Base-by-base conservation (phyloP, 495 filamentous ascomycete species). In the Bacidia gigantensis region DNA sequence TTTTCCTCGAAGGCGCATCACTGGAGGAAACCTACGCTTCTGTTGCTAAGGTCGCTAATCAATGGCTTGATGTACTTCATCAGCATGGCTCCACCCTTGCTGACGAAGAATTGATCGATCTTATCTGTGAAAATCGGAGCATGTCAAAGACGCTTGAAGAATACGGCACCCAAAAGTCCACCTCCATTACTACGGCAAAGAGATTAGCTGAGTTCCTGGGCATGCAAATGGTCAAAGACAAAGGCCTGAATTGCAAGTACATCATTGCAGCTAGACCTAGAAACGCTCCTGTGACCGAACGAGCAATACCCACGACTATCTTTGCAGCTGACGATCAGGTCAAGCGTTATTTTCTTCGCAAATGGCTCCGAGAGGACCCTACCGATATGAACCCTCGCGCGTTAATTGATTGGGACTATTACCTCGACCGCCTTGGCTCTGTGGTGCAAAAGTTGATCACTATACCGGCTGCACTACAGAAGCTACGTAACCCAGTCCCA, bases 391-490 rank as follows among this genome's bases (percentile, higher is more conserved):
- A 97, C 61, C 89, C 89, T 10, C 74, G 92, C 57, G 78, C 71
- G 10, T 70, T 97, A 26, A 82, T 99, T 42, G 92, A 96, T 63
- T 99, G 92, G 92, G 76, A 86, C 52, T 99, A 99, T 63, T 99
- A 99, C 61, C 73, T 86, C 25, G 92, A 99, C 58, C 87, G 92
- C 64, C 69, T 99, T 25, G 89, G 88, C 0, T 95, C 89, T 0
- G 93, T 97, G 42, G 87, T 99, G 26, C 92, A 99, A 68, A 99
- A 99, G 66, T 75, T 99, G 44, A 95, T 99, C 67, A 99, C 92
- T 5, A 99, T 99, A 60, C 92, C 92, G 17, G 92, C 92, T 7
- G 92, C 93, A 10, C 70, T 97, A 17, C 92, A 99, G 63, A 97
- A 95, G 64, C 74, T 97, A 39, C 76, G 83, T 29, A 99, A 99